Evolutionary conservation across 164 flowering plant species (phyloP), one percentile per base, ranked within the genome.

Genomic region (Sedum album): DNA sequence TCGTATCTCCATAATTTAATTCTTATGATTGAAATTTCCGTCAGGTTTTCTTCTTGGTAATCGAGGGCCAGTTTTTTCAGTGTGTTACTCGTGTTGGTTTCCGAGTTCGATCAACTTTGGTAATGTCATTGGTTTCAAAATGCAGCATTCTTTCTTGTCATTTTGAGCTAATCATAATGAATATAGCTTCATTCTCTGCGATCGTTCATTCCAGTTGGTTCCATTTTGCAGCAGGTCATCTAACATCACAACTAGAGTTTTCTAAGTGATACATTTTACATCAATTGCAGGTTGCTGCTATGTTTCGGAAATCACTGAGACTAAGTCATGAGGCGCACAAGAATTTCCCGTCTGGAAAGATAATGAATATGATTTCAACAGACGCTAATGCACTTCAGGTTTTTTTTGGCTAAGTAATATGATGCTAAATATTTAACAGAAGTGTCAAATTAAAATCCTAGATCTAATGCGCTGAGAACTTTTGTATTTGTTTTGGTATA

Each of bases 321-420:
- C 78, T 94, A 55, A 91, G 96, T 48, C 86, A 89, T 78, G 97
- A 91, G 76, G 79, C 87, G 65, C 98, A 96, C 26, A 83, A 75
- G 74, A 79, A 79, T 38, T 85, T 91, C 72, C 72, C 91, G 14
- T 76, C 96, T 72, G 97, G 98, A 70, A 93, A 91, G 80, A 88
- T 93, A 67, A 93, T 97, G 70, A 93, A 93, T 83, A 75, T 93
- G 83, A 91, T 93, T 88, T 91, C 98, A 26, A 93, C 97, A 39
- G 98, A 93, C 86, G 91, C 97, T 78, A 93, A 88, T 71, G 64
- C 95, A 71, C 90, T 93, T 66, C 96, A 91, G 97, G 98, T 76
- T 78, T 44, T 11, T 53, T 53, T 23, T 28, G 4, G 60, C 23
- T 5, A 53, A 23, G 28, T 18, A 21, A 20, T 48, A 23, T 48